Conservation (phyloP, 352 stramenopile species). For the Phytophthora pluvialis region DNA sequence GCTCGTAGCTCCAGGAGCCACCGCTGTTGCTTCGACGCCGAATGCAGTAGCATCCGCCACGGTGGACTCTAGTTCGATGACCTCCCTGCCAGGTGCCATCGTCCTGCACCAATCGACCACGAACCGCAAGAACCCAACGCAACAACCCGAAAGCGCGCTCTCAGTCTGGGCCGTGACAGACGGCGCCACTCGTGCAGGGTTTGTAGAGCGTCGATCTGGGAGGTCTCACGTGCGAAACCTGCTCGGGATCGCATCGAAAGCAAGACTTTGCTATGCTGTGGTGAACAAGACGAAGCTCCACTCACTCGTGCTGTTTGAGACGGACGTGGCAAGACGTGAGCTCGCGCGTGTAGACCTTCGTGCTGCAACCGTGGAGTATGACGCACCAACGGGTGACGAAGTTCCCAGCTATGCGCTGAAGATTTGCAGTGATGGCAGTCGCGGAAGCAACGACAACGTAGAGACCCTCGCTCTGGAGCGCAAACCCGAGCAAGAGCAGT, state of each 20-base stretch:
- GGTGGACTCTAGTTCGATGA: constrained; percentile 18
- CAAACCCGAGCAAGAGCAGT: constrained; percentile 50
- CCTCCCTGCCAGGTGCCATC: constrained; percentile 13
- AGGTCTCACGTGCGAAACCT: constrained; percentile 21
- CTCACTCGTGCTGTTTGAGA: constrained; percentile 39
- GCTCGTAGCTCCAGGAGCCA: constrained; percentile 49
- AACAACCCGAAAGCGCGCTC: constrained; percentile 6
- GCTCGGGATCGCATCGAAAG: constrained; percentile 10
- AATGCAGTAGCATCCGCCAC: constrained; percentile 20
- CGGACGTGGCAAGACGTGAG: constrained; percentile 37
- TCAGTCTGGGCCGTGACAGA: constrained; percentile 48
- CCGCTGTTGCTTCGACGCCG: constrained; percentile 10
- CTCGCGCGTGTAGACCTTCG: constrained; percentile 30
- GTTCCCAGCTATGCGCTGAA: constrained; percentile 24
- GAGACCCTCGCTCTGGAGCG: constrained; percentile 43
- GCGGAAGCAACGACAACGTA: constrained; percentile 17
- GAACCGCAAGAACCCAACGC: constrained; percentile 6
- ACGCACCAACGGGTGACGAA: constrained; percentile 13
- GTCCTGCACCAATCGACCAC: constrained; percentile 14
- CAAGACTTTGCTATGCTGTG: constrained; percentile 38
- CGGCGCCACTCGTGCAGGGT: constrained; percentile 41
- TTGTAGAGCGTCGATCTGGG: constrained; percentile 26
- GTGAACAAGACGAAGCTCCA: constrained; percentile 41
- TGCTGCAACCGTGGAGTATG: constrained; percentile 44
- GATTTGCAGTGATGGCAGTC: constrained; percentile 24